phyloP scores from a whole-genome alignment of 2,329 filamentous ascomycete species.

The Curvularia verruculosa region DNA sequence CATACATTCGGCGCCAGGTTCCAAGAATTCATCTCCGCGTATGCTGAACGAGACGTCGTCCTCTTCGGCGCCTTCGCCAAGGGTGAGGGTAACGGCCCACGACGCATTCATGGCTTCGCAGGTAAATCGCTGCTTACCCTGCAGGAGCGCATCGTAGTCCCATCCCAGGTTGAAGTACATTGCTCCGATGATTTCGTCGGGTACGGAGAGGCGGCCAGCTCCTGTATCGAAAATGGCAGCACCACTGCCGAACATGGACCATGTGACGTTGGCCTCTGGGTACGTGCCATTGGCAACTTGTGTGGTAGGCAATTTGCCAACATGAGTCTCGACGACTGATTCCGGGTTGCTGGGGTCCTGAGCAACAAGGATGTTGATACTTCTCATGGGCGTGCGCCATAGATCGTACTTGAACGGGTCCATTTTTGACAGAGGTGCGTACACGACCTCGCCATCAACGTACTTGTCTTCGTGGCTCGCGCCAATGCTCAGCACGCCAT shows the following conservation, averaged over 20 bases:
- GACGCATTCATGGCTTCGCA: constrained; percentile 26
- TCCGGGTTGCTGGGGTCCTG: constrained; percentile 14
- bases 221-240: constrained; percentile 27
- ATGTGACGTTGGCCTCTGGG: constrained; percentile 14
- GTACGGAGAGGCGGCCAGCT: constrained; percentile 23
- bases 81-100: constrained; percentile 24
- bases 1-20: constrained; percentile 20
- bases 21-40: constrained; percentile 14
- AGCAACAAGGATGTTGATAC: constrained; percentile 14
- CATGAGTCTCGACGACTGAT: constrained; percentile 9
- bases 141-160: constrained; percentile 21
- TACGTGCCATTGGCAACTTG: background rate
- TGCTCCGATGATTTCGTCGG: constrained; percentile 12
- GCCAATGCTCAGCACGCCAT: constrained; percentile 27
- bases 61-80: constrained; percentile 16
- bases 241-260: constrained; percentile 3
- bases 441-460: constrained; percentile 66
- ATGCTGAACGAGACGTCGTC: constrained; percentile 22
- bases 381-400: constrained; percentile 23
- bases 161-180: constrained; percentile 30
- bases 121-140: constrained; percentile 18
- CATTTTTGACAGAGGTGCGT: constrained; percentile 18
- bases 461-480: constrained; percentile 60
- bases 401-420: constrained; percentile 21
- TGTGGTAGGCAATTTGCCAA: constrained; percentile 7